Evolutionary conservation across 202 grass and related monocot genomes (phyloP), one percentile per base, ranked within the genome.

Genomic region (Bolboschoenoplectus hybrid): DNA sequence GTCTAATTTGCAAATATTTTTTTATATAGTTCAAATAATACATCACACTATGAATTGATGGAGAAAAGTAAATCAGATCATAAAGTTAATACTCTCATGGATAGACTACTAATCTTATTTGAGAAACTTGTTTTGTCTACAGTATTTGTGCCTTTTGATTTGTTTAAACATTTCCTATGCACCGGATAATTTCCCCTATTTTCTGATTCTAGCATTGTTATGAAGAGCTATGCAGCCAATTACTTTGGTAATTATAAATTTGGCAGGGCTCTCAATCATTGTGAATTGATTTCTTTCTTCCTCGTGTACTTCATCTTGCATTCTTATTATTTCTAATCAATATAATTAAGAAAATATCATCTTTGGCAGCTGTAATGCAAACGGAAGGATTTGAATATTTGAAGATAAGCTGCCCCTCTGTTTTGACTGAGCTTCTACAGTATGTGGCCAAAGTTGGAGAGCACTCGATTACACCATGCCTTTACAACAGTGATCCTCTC

Each of bases 371-470:
- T 2, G 97, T 99, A 51, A 99, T 99, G 97, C 97, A 99, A 85
- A 99, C 93, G 2, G 97, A 99, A 84, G 97, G 97, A 34, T 99
- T 97, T 41, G 93, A 99, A 78, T 99, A 99, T 88, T 91, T 99
- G 89, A 94, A 97, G 85, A 91, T 90, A 80, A 99, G 97, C 85
- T 99, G 97, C 81, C 93, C 92, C 1, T 92, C 92, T 57, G 85
- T 99, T 81, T 86, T 99, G 53, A 99, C 93, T 0, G 97, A 99
- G 87, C 97, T 99, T 85, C 81, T 99, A 14, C 84, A 92, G 76
- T 93, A 94, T 69, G 97, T 99, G 87, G 97, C 97, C 53, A 97
- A 91, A 86, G 91, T 91, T 20, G 88, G 92, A 60, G 93, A 94
- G 56, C 92, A 92, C 32, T 83, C 80, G 0, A 89, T 90, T 70